Evolutionary conservation across 164 flowering plant species (phyloP), one percentile per base, ranked within the genome.

Genomic region (Paratinospora sagittata): DNA sequence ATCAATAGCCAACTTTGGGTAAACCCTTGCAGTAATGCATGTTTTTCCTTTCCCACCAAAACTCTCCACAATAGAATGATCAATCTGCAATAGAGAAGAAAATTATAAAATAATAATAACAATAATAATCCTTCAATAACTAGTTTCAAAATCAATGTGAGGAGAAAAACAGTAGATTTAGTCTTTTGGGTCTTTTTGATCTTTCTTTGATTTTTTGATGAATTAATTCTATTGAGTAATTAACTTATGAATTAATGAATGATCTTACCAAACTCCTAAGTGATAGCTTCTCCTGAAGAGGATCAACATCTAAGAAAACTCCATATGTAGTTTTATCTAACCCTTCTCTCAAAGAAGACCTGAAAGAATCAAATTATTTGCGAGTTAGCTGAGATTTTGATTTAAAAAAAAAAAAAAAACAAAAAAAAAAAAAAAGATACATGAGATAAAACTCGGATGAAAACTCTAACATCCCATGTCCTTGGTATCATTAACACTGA

Each of bases 1-100:
- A 43, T 41, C 49, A 43, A 78, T 78, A 9, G 85, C 85, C 52
- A 80, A 17, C 17, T 55, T 74, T 37, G 81, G 85, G 63, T 82
- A 82, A 52, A 82, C 82, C 69, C 84, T 77, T 26, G 82, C 62
- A 26, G 82, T 77, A 8, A 82, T 79, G 66, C 80, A 76, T 13
- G 66, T 66, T 33, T 57, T 79, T 66, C 84, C 84, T 33, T 63
- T 69, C 7, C 79, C 84, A 21, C 82, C 84, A 69, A 82, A 82
- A 45, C 81, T 79, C 66, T 82, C 84, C 7, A 79, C 70, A 16
- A 79, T 70, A 0, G 84, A 82, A 57, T 79, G 82, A 72, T 82
- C 84, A 30, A 79, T 71, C 84, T 82, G 77, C 74, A 76, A 30
- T 52, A 72, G 12, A 30, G n/a, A n/a, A n/a, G n/a, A n/a, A n/a